Evolutionary conservation across 352 stramenopile genomes (phyloP).

Genomic region (Globisporangium camurandrum): DNA sequence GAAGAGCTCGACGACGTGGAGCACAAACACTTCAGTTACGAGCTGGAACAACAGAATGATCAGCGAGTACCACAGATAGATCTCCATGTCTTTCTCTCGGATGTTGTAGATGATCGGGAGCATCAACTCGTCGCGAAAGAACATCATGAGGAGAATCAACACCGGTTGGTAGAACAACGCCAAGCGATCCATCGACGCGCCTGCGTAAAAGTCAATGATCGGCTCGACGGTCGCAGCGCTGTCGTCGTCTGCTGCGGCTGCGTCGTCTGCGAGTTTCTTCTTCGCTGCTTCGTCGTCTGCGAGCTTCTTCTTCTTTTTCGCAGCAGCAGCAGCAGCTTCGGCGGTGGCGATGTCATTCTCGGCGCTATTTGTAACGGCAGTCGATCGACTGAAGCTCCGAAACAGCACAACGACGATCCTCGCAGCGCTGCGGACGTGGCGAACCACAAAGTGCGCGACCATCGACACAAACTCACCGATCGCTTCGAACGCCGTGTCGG

Average conservation of each 20-base stretch:
- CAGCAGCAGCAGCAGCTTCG: not conserved
- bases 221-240: conserved; percentile 94
- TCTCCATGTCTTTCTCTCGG: conserved; percentile 96
- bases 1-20: conserved; percentile 95
- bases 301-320: conserved; percentile 29
- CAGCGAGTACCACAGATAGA: conserved; percentile 94
- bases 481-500: conserved; percentile 78
- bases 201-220: conserved; percentile 92
- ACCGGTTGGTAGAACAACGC: conserved; percentile 92
- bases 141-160: conserved; percentile 93
- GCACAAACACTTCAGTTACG: conserved; percentile 91
- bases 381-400: conserved; percentile 46
- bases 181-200: conserved; percentile 89
- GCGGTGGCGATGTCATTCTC: conserved; percentile 1
- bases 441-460: conserved; percentile 25
- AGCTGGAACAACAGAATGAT: conserved; percentile 95
- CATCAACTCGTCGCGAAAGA: conserved; percentile 90
- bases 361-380: conserved; percentile 3
- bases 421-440: conserved; percentile 31
- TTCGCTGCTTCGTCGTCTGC: conserved; percentile 20
- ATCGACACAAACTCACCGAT: conserved; percentile 52
- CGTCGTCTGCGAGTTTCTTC: conserved; percentile 24
- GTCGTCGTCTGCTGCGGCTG: conserved; percentile 45
- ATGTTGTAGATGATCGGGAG: conserved; percentile 95
- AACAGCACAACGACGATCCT: conserved; percentile 32